phyloP scores from a whole-genome alignment of 169 alveolate genomes.

The Neospora caninum region DNA sequence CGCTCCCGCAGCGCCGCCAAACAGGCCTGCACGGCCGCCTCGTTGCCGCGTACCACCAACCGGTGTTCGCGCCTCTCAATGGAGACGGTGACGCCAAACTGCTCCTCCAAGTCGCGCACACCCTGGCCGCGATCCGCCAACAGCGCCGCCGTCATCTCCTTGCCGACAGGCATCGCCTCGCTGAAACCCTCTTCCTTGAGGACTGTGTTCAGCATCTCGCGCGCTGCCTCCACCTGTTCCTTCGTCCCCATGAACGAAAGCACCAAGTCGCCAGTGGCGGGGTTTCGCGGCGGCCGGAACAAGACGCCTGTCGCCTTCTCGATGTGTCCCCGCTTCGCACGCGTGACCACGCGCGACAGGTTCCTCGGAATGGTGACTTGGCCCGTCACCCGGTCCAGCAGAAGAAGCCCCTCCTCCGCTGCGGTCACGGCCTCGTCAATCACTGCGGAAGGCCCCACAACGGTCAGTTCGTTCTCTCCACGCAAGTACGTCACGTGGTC shows the following conservation, averaged over 20 bases:
- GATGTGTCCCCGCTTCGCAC: constrained; percentile 14
- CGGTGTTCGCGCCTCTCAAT: neutral
- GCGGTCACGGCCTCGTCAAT: constrained; percentile 9
- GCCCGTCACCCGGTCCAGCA: neutral
- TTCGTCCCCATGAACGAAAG: neutral
- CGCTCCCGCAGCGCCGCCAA: constrained; percentile 31
- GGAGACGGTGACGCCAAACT: neutral
- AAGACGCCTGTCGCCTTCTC: neutral
- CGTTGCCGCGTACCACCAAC: neutral
- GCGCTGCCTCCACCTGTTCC: constrained; percentile 8
- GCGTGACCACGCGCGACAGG: neutral
- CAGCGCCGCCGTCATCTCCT: constrained; percentile 39
- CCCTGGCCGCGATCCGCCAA: constrained; percentile 30
- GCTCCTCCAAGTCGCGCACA: constrained; percentile 12
- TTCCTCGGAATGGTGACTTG: neutral
- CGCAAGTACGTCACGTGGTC: neutral
- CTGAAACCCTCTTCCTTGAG: neutral
- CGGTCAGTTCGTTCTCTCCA: neutral
- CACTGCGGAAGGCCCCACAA: neutral
- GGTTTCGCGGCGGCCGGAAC: constrained; percentile 16
- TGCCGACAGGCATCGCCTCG: neutral
- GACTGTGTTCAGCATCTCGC: neutral
- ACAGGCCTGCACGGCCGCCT: constrained; percentile 9
- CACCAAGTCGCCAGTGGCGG: neutral
- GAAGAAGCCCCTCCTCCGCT: constrained; percentile 14